phyloP scores from a whole-genome alignment of 345 rosid genomes.

The Moricandia arvensis region DNA sequence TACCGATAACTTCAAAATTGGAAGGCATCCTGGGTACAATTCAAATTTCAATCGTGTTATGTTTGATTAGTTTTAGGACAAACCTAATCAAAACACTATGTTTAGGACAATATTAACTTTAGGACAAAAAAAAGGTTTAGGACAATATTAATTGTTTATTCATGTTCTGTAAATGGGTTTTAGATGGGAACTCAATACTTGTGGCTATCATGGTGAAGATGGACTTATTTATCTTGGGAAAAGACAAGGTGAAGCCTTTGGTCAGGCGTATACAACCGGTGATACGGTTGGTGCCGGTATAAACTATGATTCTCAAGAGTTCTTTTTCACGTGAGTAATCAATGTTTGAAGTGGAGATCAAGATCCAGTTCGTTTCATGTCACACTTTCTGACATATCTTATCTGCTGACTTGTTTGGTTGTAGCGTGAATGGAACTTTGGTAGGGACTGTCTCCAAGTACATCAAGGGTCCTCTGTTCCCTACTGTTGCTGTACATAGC shows the following conservation, averaged over 20 bases:
- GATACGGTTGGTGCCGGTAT: slow-evolving; percentile 93
- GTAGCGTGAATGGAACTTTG: slow-evolving; percentile 68
- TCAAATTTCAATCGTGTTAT: not conserved
- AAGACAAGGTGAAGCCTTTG: slow-evolving; percentile 70
- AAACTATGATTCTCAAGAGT: slow-evolving; percentile 57
- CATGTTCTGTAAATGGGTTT: not conserved
- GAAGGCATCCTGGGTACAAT: slow-evolving; percentile 16
- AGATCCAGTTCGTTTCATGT: not conserved
- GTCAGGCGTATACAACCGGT: slow-evolving; percentile 67
- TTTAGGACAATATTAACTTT: not conserved
- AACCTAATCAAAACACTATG: not conserved
- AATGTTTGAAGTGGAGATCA: not conserved
- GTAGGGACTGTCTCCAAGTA: slow-evolving; percentile 67
- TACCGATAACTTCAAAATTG: not conserved
- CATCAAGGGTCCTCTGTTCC: slow-evolving; percentile 68
- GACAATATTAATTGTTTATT: not conserved
- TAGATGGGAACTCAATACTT: slow-evolving; percentile 93
- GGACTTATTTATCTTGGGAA: slow-evolving; percentile 70
- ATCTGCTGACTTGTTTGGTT: slow-evolving; percentile 13
- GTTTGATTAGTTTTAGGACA: not conserved
- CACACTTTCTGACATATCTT: not conserved
- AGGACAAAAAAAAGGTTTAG: not conserved
- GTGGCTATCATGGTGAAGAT: slow-evolving; percentile 95
- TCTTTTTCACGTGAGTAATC: slow-evolving; percentile 6
- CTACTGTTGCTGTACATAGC: slow-evolving; percentile 91